Base-by-base conservation (phyloP, 208 protist genomes). In the Leishmania lainsoni region DNA sequence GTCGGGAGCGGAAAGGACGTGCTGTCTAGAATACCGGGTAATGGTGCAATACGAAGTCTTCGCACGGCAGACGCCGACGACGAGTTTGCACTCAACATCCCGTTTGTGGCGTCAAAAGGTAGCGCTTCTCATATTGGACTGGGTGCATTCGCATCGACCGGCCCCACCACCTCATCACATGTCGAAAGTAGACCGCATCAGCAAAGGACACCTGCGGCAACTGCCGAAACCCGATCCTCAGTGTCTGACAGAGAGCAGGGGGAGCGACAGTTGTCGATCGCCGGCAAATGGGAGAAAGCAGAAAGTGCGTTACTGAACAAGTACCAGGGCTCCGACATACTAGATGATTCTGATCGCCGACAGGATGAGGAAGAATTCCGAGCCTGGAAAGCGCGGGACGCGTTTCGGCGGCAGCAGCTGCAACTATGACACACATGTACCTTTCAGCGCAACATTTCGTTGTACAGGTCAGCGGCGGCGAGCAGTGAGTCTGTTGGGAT, bases 291-390 rank as follows among this genome's bases (percentile, higher is more conserved):
- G 68, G 78, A 87, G 29, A 85, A 52, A 22, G 54, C 49, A 17
- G 81, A 81, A 54, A 75, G 3, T 10, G 76, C 58, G 20, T 73
- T 76, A 12, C 63, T 87, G 29, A 77, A 75, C 58, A 65, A 79
- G 22, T 83, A 87, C 59, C 71, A 87, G 32, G 61, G 79, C 26
- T 74, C 73, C 20, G 82, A 79, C 26, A 22, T 92, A 20, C 89
- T 92, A 16, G 89, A 93, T 61, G 93, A 97, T 83, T 92, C 93
- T 5, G 93, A 97, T 81, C 72, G 88, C 35, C 80, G 80, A 5
- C 75, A 91, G 0, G 93, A 97, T 78, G 76, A 70, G 56, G 81
- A 80, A 29, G 91, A 91, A 81, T 95, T 87, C 72, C 45, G 69
- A 32, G 84, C 79, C 9, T 97, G 93, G 93, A 81, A 84, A 52